Base-by-base conservation (phyloP, 2,329 filamentous ascomycete genomes). In the Clarireedia monteithiana region DNA sequence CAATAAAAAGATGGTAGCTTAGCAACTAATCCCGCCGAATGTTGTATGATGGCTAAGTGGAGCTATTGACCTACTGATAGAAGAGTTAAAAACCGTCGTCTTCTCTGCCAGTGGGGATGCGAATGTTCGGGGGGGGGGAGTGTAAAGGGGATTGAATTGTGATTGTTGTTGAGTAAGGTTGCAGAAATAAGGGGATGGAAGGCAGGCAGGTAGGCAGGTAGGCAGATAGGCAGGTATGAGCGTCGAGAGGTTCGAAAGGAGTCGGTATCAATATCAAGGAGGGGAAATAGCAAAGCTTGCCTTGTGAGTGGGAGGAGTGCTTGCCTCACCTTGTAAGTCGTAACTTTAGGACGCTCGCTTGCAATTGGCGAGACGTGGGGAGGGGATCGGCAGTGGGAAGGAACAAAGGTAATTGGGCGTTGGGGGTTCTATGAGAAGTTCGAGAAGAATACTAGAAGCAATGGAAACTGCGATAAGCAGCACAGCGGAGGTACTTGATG, bases 381-480 rank as follows among this genome's bases (percentile, higher is more conserved):
- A 20, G 45, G 20, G 51, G 39, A 20, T 38, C 36, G 45, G 52
- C 24, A 54, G 24, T 48, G 23, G 45, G 26, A 30, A 48, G 14
- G 23, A 48, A 48, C 26, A 48, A 48, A 48, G 45, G 15, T 30
- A 17, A 54, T 54, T 54, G 52, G 52, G 3, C 30, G 26, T 49
- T 46, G 40, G 24, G 26, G 26, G 42, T 53, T 53, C 51, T 27
- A 48, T 38, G 34, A 44, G 45, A 55, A 36, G 24, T 55, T 53
- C 51, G 51, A 55, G 52, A 55, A 55, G 52, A 50, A 50, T 42
- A 15, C 46, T 55, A 50, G 52, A 55, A 55, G 52, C 46, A 55
- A 55, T 55, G 26, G 52, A 55, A 55, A 17, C 30, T 12, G 9
- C 30, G 30, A 34, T 34, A 34, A 34, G 30, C 30, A 34, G 30